Base-by-base conservation (phyloP, 495 filamentous ascomycete species). In the Aspergillus funiculosus region DNA sequence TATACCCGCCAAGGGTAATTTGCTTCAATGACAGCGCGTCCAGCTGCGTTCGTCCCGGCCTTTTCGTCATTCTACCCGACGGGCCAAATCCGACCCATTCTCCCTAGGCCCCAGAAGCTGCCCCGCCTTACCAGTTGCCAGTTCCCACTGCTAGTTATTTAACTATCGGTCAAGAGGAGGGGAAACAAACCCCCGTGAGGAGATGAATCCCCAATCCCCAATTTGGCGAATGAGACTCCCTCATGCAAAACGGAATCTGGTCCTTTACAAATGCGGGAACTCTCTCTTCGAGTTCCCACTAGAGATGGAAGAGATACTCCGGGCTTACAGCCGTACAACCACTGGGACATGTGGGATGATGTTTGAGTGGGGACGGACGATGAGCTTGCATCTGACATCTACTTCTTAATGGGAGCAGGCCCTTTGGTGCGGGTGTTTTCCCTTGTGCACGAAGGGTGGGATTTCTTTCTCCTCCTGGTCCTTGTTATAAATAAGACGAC, bases 221-320 rank as follows among this genome's bases (percentile, higher is more conserved):
- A 19, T 5, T 19, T 36, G 8, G 27, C 37, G 5, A 35, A 6
- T 37, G 17, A 11, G 21, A 21, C 19, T 26, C 32, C 14, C n/a
- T 30, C 22, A n/a, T 40, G 32, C 29, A 52, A 48, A 30, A 47
- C 54, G 59, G 59, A 48, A 32, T 24, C 27, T 20, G 4, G 22
- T 46, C 57, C 61, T 57, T 60, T 52, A 49, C 53, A 11, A 54
- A 63, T 54, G 11, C n/a, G n/a, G 47, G 51, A 39, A 54, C 21
- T 44, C 15, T 24, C 28, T 30, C n/a, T 46, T 38, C n/a, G n/a
- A n/a, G n/a, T n/a, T n/a, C n/a, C n/a, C n/a, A n/a, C n/a, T n/a
- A n/a, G n/a, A n/a, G n/a, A n/a, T n/a, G n/a, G n/a, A n/a, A 40
- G 38, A 40, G 27, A 40, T 40, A 40, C 14, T n/a, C n/a, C n/a